Evolutionary conservation across 306 rosid genomes (phyloP).

Genomic region (Trifolium pratense): DNA sequence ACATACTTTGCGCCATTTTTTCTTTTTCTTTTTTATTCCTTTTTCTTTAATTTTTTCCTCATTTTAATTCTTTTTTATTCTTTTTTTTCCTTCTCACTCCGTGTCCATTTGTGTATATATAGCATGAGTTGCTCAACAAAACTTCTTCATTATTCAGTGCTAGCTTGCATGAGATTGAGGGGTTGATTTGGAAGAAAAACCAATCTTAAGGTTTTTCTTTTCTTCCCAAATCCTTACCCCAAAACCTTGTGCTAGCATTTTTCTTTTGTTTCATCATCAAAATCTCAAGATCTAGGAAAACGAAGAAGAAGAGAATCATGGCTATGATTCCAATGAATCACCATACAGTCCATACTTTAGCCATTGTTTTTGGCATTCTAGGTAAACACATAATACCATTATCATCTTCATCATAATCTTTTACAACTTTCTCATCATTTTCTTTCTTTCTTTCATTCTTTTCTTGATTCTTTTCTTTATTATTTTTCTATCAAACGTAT

Average conservation of each 20-base stretch:
- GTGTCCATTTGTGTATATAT: conserved; percentile 46
- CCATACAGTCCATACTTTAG: conserved; percentile 41
- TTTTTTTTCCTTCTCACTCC: not conserved
- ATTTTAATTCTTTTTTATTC: not conserved
- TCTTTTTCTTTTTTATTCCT: not conserved
- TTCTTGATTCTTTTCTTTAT: conserved; percentile 13
- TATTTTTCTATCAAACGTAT: too few species aligned
- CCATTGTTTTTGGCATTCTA: conserved; percentile 67
- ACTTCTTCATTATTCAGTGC: conserved; percentile 34
- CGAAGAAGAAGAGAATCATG: conserved; percentile 42
- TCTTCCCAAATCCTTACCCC: conserved; percentile 22
- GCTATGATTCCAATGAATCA: conserved; percentile 25
- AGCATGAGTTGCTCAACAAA: conserved; percentile 30
- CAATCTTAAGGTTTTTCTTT: conserved; percentile 41
- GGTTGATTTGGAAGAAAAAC: conserved; percentile 38
- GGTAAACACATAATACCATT: conserved; percentile 51
- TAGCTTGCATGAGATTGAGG: conserved; percentile 46
- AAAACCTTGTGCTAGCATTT: conserved; percentile 6
- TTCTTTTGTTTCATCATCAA: not conserved
- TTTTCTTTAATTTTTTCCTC: not conserved
- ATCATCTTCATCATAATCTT: not conserved
- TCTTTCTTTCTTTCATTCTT: not conserved
- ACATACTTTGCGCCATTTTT: conserved; percentile 1
- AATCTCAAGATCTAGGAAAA: not conserved
- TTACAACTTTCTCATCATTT: not conserved